phyloP scores from a whole-genome alignment of 2,329 filamentous ascomycete species.

The Phialocephala sp. region DNA sequence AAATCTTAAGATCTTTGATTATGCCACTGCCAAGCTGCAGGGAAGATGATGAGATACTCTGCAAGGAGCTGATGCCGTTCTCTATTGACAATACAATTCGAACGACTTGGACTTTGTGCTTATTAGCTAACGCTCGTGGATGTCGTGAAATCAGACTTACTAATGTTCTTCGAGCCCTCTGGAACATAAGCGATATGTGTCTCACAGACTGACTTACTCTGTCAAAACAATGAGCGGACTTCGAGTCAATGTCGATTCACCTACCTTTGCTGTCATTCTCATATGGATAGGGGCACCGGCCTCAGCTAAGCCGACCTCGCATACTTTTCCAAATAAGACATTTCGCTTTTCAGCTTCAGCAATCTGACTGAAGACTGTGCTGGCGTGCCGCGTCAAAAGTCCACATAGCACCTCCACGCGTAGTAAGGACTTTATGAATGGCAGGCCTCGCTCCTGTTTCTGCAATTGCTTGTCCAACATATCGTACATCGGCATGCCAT shows the following conservation, averaged over 20 bases:
- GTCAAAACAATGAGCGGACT: conserved; percentile 9
- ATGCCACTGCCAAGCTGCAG: conserved; percentile 40
- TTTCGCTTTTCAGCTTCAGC: conserved; percentile 72
- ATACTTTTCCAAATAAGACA: conserved; percentile 66
- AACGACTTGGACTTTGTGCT: conserved; percentile 38
- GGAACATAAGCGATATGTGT: conserved; percentile 37
- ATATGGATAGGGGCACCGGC: conserved; percentile 35
- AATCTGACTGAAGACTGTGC: conserved; percentile 68
- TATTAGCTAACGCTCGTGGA: conserved; percentile 15
- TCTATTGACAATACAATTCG: conserved; percentile 37
- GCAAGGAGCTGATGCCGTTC: conserved; percentile 41
- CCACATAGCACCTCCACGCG: conserved; percentile 68
- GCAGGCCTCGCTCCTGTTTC: conserved; percentile 37
- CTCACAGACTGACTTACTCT: conserved; percentile 31
- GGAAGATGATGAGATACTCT: conserved; percentile 28
- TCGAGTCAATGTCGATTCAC: conserved; percentile 1
- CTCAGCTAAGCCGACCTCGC: conserved; percentile 31
- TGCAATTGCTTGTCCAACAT: conserved; percentile 47
- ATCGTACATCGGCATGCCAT: conserved; percentile 53
- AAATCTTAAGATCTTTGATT: conserved; percentile 42
- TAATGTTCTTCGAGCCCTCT: conserved; percentile 32
- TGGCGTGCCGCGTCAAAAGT: conserved; percentile 62
- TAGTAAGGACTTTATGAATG: conserved; percentile 57
- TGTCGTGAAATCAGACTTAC: conserved; percentile 13
- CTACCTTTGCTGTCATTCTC: conserved; percentile 36